Evolutionary conservation across 108 stramenopile species (phyloP), one percentile per base, ranked within the genome.

Genomic region (Skeletonema menzelii): DNA sequence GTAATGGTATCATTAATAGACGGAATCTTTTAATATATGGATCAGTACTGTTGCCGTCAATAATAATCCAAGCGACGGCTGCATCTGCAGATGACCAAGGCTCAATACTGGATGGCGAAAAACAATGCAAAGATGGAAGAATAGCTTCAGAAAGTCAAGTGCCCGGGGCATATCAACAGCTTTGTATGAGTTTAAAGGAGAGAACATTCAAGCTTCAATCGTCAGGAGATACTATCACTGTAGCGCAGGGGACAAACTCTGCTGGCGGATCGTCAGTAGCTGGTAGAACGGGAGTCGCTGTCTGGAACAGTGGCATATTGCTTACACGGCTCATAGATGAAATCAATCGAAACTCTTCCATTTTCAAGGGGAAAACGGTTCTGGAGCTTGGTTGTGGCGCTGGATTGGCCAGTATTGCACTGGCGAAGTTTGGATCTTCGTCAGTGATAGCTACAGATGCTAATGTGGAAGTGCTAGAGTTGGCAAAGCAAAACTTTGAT

Each of bases 131-230:
- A 28, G 67, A 73, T 46, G 86, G 86, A 27, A 49, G 49, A 13
- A 63, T 86, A 14, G 59, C 70, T 26, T 17, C 27, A 38, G 90
- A 87, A 72, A 64, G 34, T 40, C 76, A 81, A 28, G 75, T 91
- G n/a, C 87, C 90, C 5, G 90, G 90, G 38, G 90, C 90, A 14
- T 91, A 91, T 58, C 82, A 85, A 60, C 81, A 87, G 30, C 20
- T 68, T 13, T 91, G 90, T 46, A 88, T 91, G 87, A 65, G 46
- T 32, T 58, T 88, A 26, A 62, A 75, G 2, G 55, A 69, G 14
- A 67, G 90, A 27, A 65, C 28, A 3, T 74, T 91, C 42, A 42
- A 42, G 40, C 40, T 65, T 35, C 19, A 68, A 46, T 71, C 74
- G 19, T 65, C 75, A 19, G 69, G 69, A 13, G 75, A 76, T 56